phyloP scores from a whole-genome alignment of 176 grass and related monocot genomes.

The Paspalum notatum region DNA sequence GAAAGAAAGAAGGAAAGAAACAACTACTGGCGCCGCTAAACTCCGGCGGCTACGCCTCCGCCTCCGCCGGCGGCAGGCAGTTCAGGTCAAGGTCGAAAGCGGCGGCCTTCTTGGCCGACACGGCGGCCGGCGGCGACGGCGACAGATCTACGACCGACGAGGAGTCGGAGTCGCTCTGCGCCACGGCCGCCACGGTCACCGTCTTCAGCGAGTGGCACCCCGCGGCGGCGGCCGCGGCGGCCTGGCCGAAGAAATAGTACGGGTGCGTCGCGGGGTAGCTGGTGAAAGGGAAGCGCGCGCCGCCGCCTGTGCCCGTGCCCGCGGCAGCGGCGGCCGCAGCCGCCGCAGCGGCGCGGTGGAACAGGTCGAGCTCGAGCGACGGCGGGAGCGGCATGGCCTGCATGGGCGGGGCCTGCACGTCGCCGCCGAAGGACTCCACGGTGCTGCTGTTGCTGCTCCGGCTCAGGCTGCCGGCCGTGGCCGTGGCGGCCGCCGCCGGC shows the following conservation, averaged over 20 bases:
- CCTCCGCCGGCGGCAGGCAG: slow-evolving; percentile 60
- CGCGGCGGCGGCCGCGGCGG: not conserved
- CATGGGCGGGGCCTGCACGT: slow-evolving; percentile 56
- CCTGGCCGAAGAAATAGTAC: slow-evolving; percentile 62
- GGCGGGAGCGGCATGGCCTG: slow-evolving; percentile 54
- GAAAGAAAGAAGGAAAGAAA: not conserved
- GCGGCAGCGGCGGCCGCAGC: not conserved
- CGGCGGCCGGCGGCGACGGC: slow-evolving; percentile 43
- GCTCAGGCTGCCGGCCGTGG: slow-evolving; percentile 42
- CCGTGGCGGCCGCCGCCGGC: not conserved
- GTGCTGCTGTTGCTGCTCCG: slow-evolving; percentile 87
- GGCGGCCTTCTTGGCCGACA: slow-evolving; percentile 26
- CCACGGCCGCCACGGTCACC: slow-evolving; percentile 38
- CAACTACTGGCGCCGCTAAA: slow-evolving; percentile 13
- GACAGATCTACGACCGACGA: slow-evolving; percentile 70
- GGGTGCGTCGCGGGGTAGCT: slow-evolving; percentile 48
- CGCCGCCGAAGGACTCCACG: slow-evolving; percentile 66
- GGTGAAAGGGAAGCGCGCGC: slow-evolving; percentile 55
- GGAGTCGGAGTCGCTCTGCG: slow-evolving; percentile 82
- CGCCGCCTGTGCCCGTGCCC: not conserved
- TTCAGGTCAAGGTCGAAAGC: slow-evolving; percentile 86
- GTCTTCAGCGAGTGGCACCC: slow-evolving; percentile 44
- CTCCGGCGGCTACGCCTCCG: slow-evolving; percentile 47
- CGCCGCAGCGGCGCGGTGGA: slow-evolving; percentile 44
- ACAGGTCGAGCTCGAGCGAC: slow-evolving; percentile 54